These are phyloP conservation scores for Paraphoma chrysanthemicola DNA, from an alignment of 2,329 filamentous ascomycete species.

Conservation along the genomic window DNA sequence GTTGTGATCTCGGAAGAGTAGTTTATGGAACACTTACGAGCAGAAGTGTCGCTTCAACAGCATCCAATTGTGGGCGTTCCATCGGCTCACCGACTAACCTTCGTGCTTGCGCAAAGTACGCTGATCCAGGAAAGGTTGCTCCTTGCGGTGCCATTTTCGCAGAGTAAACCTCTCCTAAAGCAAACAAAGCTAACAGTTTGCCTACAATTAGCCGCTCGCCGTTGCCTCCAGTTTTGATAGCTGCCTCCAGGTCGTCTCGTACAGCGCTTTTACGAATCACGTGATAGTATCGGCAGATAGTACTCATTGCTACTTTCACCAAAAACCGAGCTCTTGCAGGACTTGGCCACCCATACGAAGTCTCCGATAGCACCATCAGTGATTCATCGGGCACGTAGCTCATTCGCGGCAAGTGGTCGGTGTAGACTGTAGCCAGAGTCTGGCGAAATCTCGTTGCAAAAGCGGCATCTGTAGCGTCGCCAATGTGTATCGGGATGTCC, in stretches of 20 bases:
- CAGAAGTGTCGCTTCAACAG: conserved; percentile 54
- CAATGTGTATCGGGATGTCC: conserved; percentile 46
- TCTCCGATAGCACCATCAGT: conserved; percentile 41
- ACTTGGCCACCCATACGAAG: conserved; percentile 46
- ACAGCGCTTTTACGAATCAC: conserved; percentile 51
- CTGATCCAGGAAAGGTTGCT: conserved; percentile 52
- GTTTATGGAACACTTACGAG: conserved; percentile 45
- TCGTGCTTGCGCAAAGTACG: conserved; percentile 53
- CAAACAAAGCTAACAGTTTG: conserved; percentile 56
- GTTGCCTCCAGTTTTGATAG: conserved; percentile 45
- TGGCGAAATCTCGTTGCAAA: conserved; percentile 49
- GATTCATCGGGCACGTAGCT: conserved; percentile 42
- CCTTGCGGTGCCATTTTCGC: conserved; percentile 45
- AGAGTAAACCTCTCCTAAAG: conserved; percentile 57
- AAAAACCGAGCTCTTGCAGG: conserved; percentile 48
- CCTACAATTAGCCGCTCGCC: conserved; percentile 46
- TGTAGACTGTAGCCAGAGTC: conserved; percentile 25
- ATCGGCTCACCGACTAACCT: conserved; percentile 49
- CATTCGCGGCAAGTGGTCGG: conserved; percentile 41
- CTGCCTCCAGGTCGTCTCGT: conserved; percentile 47
- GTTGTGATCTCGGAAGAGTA: not conserved
- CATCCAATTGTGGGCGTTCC: conserved; percentile 53
- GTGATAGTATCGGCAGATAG: conserved; percentile 52
- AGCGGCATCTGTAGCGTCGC: conserved; percentile 47
- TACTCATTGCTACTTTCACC: conserved; percentile 52